Percentiles rank a stretch among this genome's conserved stretches.
phyloP scores from a whole-genome alignment of 371 early-diverging fungal species.

The Cladochytrium tenue region DNA sequence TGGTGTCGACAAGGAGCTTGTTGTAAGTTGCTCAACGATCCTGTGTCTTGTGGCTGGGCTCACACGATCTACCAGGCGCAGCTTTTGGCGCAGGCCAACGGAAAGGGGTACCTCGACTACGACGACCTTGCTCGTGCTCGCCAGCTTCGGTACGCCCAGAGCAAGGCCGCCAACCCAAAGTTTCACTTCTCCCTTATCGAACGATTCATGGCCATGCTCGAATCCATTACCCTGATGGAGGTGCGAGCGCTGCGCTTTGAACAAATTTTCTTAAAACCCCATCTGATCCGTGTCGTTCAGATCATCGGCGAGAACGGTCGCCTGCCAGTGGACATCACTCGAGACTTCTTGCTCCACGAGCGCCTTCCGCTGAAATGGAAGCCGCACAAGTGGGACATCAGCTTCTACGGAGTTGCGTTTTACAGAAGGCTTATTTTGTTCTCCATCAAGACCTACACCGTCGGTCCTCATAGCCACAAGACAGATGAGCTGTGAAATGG shows the following conservation, averaged over 20 bases:
- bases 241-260: constrained; percentile 2
- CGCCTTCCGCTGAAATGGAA: constrained; percentile 21
- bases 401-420: constrained; percentile 7
- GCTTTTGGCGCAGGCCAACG: constrained; percentile 13
- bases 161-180: constrained; percentile 17
- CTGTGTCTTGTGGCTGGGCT: background rate
- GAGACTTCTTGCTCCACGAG: constrained; percentile 22
- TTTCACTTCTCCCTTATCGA: constrained; percentile 9
- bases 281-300: background rate
- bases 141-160: constrained; percentile 16
- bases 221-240: constrained; percentile 18
- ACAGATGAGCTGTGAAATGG: background rate
- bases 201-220: constrained; percentile 12
- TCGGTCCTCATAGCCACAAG: background rate
- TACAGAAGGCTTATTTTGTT: background rate
- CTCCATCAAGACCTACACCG: background rate
- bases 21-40: constrained; percentile 6
- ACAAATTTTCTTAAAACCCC: background rate
- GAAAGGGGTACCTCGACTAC: constrained; percentile 15
- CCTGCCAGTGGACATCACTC: constrained; percentile 14
- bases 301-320: constrained; percentile 17
- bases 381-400: constrained; percentile 13
- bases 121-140: constrained; percentile 16
- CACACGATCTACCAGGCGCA: constrained; percentile 8
- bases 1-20: constrained; percentile 13